Conservation (phyloP, 371 early-diverging fungal genomes). For the Mortierella sp. region DNA sequence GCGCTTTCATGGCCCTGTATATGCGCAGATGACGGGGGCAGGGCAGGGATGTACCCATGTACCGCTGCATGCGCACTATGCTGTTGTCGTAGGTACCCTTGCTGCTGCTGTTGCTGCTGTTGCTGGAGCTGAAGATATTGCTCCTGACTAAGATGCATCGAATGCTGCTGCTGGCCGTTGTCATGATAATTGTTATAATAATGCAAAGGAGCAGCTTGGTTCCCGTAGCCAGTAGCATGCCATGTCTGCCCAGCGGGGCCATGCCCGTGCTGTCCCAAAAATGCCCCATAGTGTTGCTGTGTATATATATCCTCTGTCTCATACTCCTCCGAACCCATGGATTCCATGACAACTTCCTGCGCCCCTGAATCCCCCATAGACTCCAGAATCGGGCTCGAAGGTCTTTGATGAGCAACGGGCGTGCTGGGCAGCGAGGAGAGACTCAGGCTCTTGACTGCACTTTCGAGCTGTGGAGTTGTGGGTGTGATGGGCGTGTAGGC, state of each 20-base stretch:
- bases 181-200: conserved; percentile 13
- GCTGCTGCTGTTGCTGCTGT: conserved; percentile 35
- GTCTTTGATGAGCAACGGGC: background rate
- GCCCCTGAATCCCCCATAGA: conserved; percentile 46
- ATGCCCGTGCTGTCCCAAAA: conserved; percentile 19
- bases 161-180: conserved; percentile 11
- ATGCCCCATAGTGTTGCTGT: conserved; percentile 3
- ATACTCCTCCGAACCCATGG: conserved; percentile 49
- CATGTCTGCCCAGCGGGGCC: conserved; percentile 10
- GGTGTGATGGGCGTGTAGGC: conserved; percentile 13
- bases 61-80: conserved; percentile 32
- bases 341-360: conserved; percentile 33
- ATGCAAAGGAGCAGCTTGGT: conserved; percentile 16
- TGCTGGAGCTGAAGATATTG: conserved; percentile 27
- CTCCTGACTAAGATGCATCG: conserved; percentile 30
- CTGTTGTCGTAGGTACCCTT: conserved; percentile 32
- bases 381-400: conserved; percentile 38
- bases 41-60: conserved; percentile 29
- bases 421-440: conserved; percentile 21
- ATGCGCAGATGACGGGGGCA: background rate
- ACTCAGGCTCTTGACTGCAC: conserved; percentile 28
- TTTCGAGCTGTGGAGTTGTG: conserved; percentile 17
- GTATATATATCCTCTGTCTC: conserved; percentile 6
- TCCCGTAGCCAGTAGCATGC: conserved; percentile 18
- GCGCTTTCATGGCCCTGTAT: background rate